phyloP scores from a whole-genome alignment of 2,329 filamentous ascomycete species.

The Phoma sp. region DNA sequence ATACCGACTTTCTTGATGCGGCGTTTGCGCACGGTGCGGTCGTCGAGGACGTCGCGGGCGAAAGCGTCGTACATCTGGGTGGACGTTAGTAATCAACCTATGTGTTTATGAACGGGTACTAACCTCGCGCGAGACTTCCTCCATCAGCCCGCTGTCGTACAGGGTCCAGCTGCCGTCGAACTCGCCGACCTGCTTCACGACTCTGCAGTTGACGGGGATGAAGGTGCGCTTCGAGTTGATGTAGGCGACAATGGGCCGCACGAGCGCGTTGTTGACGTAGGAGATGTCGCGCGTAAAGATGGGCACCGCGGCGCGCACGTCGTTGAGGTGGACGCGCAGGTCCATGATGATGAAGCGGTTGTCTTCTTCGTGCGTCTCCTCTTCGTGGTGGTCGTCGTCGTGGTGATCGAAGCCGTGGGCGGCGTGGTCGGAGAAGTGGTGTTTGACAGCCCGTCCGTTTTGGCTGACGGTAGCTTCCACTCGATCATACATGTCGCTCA shows the following conservation, averaged over 20 bases:
- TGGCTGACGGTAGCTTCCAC: constrained; percentile 90
- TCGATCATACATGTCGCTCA: constrained; percentile 96
- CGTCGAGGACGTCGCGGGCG: constrained; percentile 86
- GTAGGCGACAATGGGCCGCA: constrained; percentile 95
- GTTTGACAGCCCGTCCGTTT: constrained; percentile 64
- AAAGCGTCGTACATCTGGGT: constrained; percentile 90
- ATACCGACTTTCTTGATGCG: constrained; percentile 95
- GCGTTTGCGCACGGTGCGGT: constrained; percentile 83
- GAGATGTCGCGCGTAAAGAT: constrained; percentile 91
- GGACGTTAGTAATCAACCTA: background rate
- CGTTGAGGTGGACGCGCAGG: constrained; percentile 91
- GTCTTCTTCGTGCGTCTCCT: constrained; percentile 55
- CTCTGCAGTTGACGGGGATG: constrained; percentile 91
- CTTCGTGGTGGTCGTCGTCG: constrained; percentile 22
- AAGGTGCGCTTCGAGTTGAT: constrained; percentile 96
- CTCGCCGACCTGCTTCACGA: constrained; percentile 86
- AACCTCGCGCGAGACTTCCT: constrained; percentile 86
- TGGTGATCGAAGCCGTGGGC: constrained; percentile 38
- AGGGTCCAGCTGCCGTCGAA: constrained; percentile 97
- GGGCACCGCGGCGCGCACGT: constrained; percentile 90
- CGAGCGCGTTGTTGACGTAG: constrained; percentile 94
- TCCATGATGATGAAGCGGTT: constrained; percentile 91
- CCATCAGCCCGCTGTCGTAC: constrained; percentile 92
- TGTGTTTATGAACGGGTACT: background rate
- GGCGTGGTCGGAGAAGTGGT: constrained; percentile 46